Conservation (phyloP, 2,329 filamentous ascomycete species). For the Cercospora sp. region DNA sequence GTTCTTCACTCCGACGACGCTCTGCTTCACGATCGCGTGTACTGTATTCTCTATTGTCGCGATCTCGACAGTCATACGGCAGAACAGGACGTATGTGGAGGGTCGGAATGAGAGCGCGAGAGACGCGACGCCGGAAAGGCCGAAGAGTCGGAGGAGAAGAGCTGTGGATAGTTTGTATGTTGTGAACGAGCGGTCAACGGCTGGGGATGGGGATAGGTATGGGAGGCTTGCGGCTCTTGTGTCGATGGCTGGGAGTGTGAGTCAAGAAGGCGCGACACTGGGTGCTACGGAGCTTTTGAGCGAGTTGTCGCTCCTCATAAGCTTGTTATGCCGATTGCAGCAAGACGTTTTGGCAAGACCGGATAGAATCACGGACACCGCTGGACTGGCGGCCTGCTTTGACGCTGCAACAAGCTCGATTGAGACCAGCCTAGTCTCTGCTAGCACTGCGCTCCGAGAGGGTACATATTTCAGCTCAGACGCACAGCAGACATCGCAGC, state of each 20-base stretch:
- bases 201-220: background rate
- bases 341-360: conserved; percentile 14
- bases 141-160: conserved; percentile 9
- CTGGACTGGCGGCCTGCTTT: conserved; percentile 16
- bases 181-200: background rate
- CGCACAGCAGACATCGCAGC: conserved; percentile 19
- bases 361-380: background rate
- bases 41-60: conserved; percentile 32
- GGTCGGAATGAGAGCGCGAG: background rate
- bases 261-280: background rate
- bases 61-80: conserved; percentile 28
- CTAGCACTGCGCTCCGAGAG: background rate
- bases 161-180: conserved; percentile 19
- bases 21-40: conserved; percentile 32
- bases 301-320: conserved; percentile 28
- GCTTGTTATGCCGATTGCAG: conserved; percentile 29
- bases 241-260: conserved; percentile 2
- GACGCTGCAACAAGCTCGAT: conserved; percentile 20
- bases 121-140: background rate
- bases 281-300: conserved; percentile 13
- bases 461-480: background rate
- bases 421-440: conserved; percentile 6
- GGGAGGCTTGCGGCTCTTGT: conserved; percentile 7
- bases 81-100: background rate
- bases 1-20: conserved; percentile 29